Conservation (phyloP, 345 rosid species). For the Aethionema arabicum region DNA sequence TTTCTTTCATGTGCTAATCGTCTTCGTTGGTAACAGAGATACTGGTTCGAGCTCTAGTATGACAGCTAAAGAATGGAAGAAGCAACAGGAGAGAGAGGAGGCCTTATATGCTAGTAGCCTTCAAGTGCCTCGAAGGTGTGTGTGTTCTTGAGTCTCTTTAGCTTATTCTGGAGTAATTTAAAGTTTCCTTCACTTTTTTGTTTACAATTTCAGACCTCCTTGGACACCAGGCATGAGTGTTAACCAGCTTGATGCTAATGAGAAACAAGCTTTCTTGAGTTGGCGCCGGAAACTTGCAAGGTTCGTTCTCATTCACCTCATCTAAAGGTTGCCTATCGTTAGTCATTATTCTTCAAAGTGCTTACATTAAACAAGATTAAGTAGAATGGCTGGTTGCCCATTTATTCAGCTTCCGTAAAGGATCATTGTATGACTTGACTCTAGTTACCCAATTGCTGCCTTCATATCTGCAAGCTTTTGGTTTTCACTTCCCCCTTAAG, state of each 20-base stretch:
- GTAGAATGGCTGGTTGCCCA: background rate
- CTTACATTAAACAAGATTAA: background rate
- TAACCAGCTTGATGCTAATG: conserved; percentile 68
- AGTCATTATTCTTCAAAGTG: background rate
- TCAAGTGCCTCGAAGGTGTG: conserved; percentile 64
- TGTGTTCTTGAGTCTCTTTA: conserved; percentile 2
- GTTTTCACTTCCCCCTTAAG: background rate
- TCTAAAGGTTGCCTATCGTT: background rate
- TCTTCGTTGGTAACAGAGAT: conserved; percentile 46
- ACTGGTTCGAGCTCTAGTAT: conserved; percentile 46
- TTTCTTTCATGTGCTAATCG: background rate
- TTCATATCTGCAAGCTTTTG: background rate
- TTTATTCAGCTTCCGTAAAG: background rate
- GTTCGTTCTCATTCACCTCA: conserved; percentile 37
- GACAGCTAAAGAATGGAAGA: conserved; percentile 60
- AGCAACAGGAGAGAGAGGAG: conserved; percentile 66
- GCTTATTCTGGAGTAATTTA: background rate
- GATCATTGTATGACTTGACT: background rate
- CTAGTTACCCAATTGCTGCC: background rate
- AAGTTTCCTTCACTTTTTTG: conserved; percentile 2
- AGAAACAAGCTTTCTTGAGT: conserved; percentile 57
- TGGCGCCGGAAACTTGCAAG: conserved; percentile 86
- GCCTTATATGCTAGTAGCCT: conserved; percentile 61
- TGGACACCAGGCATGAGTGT: conserved; percentile 68
- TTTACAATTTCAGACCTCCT: conserved; percentile 48